A percentile compares a stretch with the other conserved stretches of the same genome.
phyloP scores from a whole-genome alignment of 164 flowering plant species.

The Cinnamomum chago region DNA sequence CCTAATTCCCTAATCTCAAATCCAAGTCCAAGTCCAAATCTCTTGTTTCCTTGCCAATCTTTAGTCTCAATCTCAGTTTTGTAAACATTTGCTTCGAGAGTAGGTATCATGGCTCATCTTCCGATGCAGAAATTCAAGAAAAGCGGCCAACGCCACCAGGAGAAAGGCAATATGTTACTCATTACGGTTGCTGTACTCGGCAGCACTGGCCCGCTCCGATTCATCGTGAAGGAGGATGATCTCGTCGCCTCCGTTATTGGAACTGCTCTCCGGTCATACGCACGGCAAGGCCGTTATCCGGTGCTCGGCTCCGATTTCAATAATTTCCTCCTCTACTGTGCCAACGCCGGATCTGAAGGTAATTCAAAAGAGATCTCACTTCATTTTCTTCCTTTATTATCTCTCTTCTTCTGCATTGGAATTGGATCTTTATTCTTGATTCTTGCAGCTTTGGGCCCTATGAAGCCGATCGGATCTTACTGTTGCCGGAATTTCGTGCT shows the following conservation, averaged over 20 bases:
- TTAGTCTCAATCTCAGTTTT: background rate
- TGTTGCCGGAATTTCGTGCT: slow-evolving; percentile 5
- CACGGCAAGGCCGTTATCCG: slow-evolving; percentile 68
- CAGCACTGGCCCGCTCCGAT: slow-evolving; percentile 62
- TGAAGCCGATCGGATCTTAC: background rate
- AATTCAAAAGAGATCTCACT: slow-evolving; percentile 1
- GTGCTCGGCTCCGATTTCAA: slow-evolving; percentile 51
- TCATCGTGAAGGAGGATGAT: slow-evolving; percentile 49
- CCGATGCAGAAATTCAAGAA: slow-evolving; percentile 33
- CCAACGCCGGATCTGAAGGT: slow-evolving; percentile 56
- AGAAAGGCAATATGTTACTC: slow-evolving; percentile 33
- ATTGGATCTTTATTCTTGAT: background rate
- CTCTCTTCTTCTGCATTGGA: background rate
- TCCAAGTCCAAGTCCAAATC: background rate
- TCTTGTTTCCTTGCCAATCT: background rate
- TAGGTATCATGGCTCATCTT: background rate
- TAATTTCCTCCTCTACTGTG: slow-evolving; percentile 59
- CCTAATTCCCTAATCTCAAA: slow-evolving; percentile 28
- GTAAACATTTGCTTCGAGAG: background rate
- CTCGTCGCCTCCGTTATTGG: slow-evolving; percentile 48
- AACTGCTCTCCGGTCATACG: slow-evolving; percentile 52
- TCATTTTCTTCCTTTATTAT: background rate
- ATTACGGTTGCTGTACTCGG: slow-evolving; percentile 53
- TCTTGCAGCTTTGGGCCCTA: slow-evolving; percentile 3
- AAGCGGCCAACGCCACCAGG: slow-evolving; percentile 9